Base-by-base conservation (phyloP, 1,139 yeast species). In the Debaryomyces sp. region DNA sequence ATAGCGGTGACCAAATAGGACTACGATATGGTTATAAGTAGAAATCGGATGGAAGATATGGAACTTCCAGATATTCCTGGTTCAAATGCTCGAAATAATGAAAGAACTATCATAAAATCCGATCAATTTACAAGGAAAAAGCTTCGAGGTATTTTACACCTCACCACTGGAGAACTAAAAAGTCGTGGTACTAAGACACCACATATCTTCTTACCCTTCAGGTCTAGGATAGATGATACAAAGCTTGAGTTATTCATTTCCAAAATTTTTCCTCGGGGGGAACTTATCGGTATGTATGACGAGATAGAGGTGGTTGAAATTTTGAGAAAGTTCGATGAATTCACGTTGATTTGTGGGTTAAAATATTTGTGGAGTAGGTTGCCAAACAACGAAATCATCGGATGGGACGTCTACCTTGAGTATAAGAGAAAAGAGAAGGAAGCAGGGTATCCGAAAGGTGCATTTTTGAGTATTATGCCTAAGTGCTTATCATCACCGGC, bases 301-400 rank as follows among this genome's bases (percentile, higher is more conserved):
- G 70, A 69, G 35, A 63, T 64, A 8, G 61, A 62, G 4, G 62
- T 80, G 27, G 59, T 63, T 22, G 61, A 66, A 32, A 67, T 77
- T 1, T 69, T 85, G 12, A 60, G 67, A 43, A 58, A 67, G 42
- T 77, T 84, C 2, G 88, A 85, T 56, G 88, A 81, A 52, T 83
- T 79, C 63, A 87, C 94, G 0, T 70, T 89, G 43, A 82, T 88
- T 44, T 82, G 91, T 50, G 84, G 85, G 3, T 71, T 90, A 51
- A 90, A 89, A 62, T 90, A 87, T 67, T 74, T 91, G 47, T 91
- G 97, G 97, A 81, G 94, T 53, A 71, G 97, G 54, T 68, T 91
- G 27, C 94, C 94, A 2, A 86, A 86, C 49, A 82, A 83, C 52
- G 92, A 92, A 55, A 78, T 90, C 29, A 84, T 91, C 38, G 95